A percentile compares a stretch with the other conserved stretches of the same genome.
These are phyloP conservation scores for Polymyxa betae DNA, from an alignment of 208 protist species.

Conservation along the genomic window DNA sequence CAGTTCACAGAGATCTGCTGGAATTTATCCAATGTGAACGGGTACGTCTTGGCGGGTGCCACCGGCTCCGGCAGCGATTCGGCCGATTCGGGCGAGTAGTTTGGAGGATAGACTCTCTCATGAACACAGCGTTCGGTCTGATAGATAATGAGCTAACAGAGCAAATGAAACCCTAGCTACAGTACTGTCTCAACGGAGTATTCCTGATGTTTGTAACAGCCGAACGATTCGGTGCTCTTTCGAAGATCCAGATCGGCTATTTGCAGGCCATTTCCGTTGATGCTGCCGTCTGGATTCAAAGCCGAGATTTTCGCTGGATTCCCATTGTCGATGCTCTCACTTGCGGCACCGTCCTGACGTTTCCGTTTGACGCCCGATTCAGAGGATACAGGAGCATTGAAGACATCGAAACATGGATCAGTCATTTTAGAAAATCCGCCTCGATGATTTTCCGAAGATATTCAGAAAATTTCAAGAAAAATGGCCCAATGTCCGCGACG, in stretches of 20 bases:
- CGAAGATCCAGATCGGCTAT: neutral
- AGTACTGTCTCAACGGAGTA: conserved; percentile 11
- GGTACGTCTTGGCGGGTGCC: conserved; percentile 17
- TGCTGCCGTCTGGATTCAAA: too few species aligned
- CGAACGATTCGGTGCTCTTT: neutral
- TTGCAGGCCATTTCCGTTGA: neutral
- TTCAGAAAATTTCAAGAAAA: too few species aligned
- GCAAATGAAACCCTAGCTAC: neutral
- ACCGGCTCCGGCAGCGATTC: neutral
- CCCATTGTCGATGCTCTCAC: neutral
- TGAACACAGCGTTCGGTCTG: conserved; percentile 49
- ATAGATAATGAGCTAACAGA: neutral
- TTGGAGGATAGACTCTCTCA: conserved; percentile 19
- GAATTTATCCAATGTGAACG: conserved; percentile 39
- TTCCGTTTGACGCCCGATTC: conserved; percentile 9
- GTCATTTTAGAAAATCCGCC: neutral
- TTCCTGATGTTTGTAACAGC: neutral
- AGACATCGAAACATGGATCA: conserved; percentile 44
- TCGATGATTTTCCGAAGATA: too few species aligned
- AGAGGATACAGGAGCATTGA: neutral
- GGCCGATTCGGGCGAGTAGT: neutral
- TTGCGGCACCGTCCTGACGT: neutral
- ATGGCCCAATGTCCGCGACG: too few species aligned
- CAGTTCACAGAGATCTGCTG: conserved; percentile 54
- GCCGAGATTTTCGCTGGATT: neutral